These are phyloP conservation scores for Plasmodium reichenowi DNA, from an alignment of 169 alveolate genomes.

Conservation along the genomic window DNA sequence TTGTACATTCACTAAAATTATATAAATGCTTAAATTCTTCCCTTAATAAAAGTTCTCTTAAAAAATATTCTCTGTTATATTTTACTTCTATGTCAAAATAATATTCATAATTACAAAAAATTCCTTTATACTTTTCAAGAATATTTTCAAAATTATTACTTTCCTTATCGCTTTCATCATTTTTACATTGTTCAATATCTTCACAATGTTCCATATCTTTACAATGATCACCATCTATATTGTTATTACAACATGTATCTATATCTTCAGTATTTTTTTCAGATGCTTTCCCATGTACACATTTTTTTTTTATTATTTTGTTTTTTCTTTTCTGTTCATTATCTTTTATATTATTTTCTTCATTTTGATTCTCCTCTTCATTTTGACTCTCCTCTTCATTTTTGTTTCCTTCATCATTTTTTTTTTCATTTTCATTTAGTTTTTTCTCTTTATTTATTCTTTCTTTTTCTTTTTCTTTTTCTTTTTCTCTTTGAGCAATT, in stretches of 20 bases:
- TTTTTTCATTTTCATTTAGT: neutral
- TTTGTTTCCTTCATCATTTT: neutral
- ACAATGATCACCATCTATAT: no score
- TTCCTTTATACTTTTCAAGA: neutral
- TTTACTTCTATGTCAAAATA: neutral
- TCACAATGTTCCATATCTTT: no score
- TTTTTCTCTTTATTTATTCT: neutral
- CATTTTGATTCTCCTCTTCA: neutral
- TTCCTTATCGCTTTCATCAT: neutral
- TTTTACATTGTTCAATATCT: no score
- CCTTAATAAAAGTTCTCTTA: no score
- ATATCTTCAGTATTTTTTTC: neutral
- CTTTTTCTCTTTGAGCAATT: neutral
- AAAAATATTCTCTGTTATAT: no score
- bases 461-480: neutral
- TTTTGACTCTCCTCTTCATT: neutral
- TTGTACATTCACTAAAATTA: slow-evolving; percentile 12
- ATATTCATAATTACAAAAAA: neutral
- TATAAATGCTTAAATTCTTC: neutral
- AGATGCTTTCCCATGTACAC: neutral
- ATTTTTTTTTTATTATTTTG: neutral
- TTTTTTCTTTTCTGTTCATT: neutral
- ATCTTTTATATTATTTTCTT: no score
- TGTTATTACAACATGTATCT: no score
- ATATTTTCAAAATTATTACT: neutral